Base-by-base conservation (phyloP, 2,329 filamentous ascomycete genomes). In the Biscogniauxia sp. region DNA sequence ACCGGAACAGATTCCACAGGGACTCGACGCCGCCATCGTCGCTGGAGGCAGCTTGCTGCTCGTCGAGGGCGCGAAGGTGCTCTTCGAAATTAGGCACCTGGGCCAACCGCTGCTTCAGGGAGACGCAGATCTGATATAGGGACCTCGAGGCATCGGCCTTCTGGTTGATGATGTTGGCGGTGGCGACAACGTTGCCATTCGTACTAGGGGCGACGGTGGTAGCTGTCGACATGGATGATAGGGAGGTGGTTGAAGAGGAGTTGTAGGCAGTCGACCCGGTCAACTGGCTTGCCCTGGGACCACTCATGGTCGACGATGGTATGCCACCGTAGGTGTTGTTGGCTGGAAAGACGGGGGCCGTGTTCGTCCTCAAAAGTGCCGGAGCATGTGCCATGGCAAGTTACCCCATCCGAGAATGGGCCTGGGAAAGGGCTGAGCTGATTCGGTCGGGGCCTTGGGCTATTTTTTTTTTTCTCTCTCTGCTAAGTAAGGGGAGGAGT, bases 101-200 rank as follows among this genome's bases (percentile, higher is more conserved):
- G 59, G 88, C 84, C 63, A 99, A 81, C 64, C 95, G 88, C 77
- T 89, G 88, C 74, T 91, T 92, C 63, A 98, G 82, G 57, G 89
- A 88, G 67, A 96, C 84, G 75, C 95, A 98, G 75, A 96, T 97
- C 77, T 98, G 94, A 77, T 97, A 99, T 23, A 99, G 86, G 11
- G 93, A 97, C 61, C 89, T 85, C 59, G 91, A 92, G 66, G 95
- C 93, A 75, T 97, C 93, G 74, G 93, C 95, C 74, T 92, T 91
- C 77, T 94, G 91, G 78, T 99, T 99, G 82, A 99, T 97, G 75
- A 99, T 96, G 76, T 97, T 97, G 75, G 91, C 85, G 61, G 90
- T 92, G 62, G 93, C 90, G 70, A 92, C 80, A 63, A 93, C 85
- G 62, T 85, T 85, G 53, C 87, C 87, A 61, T 81, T 85, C 53